These are phyloP conservation scores for Aspergillus candidus DNA, from an alignment of 2,329 filamentous ascomycete species.

Conservation along the genomic window DNA sequence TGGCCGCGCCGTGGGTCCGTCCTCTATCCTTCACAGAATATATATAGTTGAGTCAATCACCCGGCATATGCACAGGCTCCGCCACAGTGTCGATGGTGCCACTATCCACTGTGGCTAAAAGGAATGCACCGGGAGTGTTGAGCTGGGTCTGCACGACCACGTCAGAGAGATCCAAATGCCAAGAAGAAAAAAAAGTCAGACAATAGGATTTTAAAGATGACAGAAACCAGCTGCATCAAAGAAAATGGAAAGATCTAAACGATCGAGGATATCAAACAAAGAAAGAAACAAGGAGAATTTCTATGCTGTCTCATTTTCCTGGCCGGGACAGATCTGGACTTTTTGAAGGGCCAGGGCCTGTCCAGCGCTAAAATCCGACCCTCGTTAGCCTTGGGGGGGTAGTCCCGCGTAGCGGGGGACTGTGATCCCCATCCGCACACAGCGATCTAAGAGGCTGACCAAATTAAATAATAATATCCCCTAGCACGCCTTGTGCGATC, in stretches of 20 bases:
- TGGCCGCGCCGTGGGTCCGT: too few relatives aligned
- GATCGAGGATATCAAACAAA: constrained; percentile 1
- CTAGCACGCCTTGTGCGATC: constrained; percentile 20
- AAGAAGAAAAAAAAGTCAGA: constrained; percentile 2
- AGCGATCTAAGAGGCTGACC: constrained; percentile 11
- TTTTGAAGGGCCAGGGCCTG: constrained; percentile 16
- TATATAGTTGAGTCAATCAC: constrained; percentile 13
- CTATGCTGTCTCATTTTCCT: background rate
- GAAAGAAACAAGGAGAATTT: too few relatives aligned
- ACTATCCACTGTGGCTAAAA: constrained; percentile 19
- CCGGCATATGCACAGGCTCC: constrained; percentile 30
- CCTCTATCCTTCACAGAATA: background rate
- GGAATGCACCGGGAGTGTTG: constrained; percentile 9
- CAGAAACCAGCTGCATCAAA: constrained; percentile 15
- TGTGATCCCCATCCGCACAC: constrained; percentile 13
- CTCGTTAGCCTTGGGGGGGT: constrained; percentile 4
- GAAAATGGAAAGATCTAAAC: constrained; percentile 8
- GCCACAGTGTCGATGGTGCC: constrained; percentile 29
- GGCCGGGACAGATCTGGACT: constrained; percentile 16
- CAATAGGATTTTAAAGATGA: constrained; percentile 5
- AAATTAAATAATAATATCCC: constrained; percentile 16
- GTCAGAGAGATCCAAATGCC: constrained; percentile 22
- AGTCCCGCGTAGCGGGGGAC: constrained; percentile 9
- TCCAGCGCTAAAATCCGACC: constrained; percentile 13
- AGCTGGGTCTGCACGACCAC: constrained; percentile 25